Conservation (phyloP, 2,329 filamentous ascomycete species). For the Thielaviopsis punctulata region DNA sequence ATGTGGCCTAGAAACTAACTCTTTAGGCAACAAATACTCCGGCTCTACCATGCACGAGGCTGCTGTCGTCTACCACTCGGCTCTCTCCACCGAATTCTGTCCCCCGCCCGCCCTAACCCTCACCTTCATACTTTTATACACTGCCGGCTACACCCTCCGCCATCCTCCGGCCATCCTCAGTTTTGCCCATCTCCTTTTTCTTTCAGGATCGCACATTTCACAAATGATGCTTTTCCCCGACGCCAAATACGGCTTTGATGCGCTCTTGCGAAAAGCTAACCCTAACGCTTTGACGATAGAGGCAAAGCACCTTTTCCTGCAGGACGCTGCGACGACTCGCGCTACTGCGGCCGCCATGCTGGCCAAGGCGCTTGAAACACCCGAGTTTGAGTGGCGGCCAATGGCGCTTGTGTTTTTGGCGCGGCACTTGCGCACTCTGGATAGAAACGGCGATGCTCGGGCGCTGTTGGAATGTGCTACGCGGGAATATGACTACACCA, state of each 20-base stretch:
- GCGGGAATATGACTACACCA: background rate
- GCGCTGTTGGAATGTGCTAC: background rate
- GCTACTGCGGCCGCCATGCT: conserved; percentile 8
- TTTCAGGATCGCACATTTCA: conserved; percentile 18
- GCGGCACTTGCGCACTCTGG: background rate
- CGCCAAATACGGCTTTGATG: background rate
- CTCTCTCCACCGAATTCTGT: background rate
- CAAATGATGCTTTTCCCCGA: conserved; percentile 3
- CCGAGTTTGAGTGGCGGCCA: conserved; percentile 12
- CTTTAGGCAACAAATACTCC: background rate
- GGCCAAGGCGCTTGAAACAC: background rate
- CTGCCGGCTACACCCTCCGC: conserved; percentile 17
- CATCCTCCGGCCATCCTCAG: conserved; percentile 2
- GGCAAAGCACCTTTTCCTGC: conserved; percentile 12
- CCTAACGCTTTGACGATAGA: conserved; percentile 21
- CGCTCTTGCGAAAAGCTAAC: conserved; percentile 14
- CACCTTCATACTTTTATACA: conserved; percentile 18
- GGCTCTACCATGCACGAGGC: conserved; percentile 2
- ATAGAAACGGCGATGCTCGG: background rate
- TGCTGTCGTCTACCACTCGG: conserved; percentile 2
- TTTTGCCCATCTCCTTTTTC: conserved; percentile 4
- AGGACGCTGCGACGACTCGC: background rate
- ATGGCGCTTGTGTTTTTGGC: background rate
- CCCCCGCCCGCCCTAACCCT: conserved; percentile 13
- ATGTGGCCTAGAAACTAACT: background rate